Evolutionary conservation across 768 basidiomycete species (phyloP).

Genomic region (Dacryopinax spathularia): DNA sequence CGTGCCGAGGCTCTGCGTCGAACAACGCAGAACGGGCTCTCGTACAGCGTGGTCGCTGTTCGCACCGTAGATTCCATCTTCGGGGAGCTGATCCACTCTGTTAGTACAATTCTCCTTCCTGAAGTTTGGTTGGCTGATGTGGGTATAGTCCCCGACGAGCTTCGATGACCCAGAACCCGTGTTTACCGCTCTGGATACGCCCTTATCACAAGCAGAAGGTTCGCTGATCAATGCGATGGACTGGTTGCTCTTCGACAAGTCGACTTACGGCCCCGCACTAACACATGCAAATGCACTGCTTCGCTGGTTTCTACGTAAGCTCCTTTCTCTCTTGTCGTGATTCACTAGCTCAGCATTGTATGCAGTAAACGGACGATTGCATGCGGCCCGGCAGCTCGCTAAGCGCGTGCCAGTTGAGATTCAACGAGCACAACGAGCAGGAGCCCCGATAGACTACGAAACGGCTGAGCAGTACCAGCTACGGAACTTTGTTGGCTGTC

Average conservation of each 20-base stretch:
- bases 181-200: slow-evolving; percentile 5
- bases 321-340: neutral
- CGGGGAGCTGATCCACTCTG: neutral
- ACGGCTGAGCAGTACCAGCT: neutral
- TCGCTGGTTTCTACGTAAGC: slow-evolving; percentile 76
- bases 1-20: neutral
- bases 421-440: neutral
- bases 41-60: neutral
- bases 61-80: neutral
- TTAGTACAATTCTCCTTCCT: neutral
- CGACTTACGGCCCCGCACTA: slow-evolving; percentile 63
- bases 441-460: neutral
- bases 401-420: slow-evolving; percentile 37
- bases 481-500: neutral
- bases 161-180: slow-evolving; percentile 19
- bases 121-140: neutral
- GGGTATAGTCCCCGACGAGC: slow-evolving; percentile 17
- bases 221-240: slow-evolving; percentile 76
- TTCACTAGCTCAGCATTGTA: neutral
- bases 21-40: neutral
- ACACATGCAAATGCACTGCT: slow-evolving; percentile 78
- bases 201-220: slow-evolving; percentile 12
- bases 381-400: slow-evolving; percentile 47
- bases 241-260: slow-evolving; percentile 71
- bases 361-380: slow-evolving; percentile 57